These are phyloP conservation scores for Sherardia arvensis DNA, from an alignment of 257 asterid species.

Conservation along the genomic window DNA sequence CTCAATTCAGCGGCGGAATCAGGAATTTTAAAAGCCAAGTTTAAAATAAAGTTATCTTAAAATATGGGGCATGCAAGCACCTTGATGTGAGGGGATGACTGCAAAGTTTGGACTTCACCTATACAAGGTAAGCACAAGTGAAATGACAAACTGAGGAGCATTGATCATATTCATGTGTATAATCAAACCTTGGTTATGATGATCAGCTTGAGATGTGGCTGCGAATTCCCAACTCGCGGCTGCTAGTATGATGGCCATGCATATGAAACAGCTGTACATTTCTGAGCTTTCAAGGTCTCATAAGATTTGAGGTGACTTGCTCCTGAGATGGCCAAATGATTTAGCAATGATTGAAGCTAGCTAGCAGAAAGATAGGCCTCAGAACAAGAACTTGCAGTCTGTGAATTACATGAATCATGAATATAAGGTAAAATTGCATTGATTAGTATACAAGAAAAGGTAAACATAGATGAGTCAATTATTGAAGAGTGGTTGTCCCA, in stretches of 20 bases:
- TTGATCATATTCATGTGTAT: no score
- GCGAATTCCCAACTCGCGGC: slow-evolving; percentile 1
- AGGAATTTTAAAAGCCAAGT: no score
- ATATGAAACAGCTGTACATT: slow-evolving; percentile 4
- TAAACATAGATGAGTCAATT: neutral
- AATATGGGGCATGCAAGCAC: neutral
- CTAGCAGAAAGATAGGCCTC: neutral
- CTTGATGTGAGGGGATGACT: neutral
- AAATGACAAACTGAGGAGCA: no score
- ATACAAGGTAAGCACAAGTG: neutral
- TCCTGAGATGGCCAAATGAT: neutral
- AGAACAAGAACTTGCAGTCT: neutral
- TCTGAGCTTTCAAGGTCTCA: neutral
- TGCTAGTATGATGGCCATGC: neutral
- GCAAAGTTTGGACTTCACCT: neutral
- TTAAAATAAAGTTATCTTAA: no score
- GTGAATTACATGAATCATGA: no score
- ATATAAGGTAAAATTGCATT: neutral
- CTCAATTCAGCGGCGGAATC: neutral
- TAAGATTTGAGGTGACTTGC: neutral
- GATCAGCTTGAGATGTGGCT: neutral
- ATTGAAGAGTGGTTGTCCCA: neutral
- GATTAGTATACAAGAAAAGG: neutral
- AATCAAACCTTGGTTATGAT: neutral
- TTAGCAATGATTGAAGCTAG: neutral